Conservation (phyloP, 2,329 filamentous ascomycete species). For the Delphinella strobiligena region DNA sequence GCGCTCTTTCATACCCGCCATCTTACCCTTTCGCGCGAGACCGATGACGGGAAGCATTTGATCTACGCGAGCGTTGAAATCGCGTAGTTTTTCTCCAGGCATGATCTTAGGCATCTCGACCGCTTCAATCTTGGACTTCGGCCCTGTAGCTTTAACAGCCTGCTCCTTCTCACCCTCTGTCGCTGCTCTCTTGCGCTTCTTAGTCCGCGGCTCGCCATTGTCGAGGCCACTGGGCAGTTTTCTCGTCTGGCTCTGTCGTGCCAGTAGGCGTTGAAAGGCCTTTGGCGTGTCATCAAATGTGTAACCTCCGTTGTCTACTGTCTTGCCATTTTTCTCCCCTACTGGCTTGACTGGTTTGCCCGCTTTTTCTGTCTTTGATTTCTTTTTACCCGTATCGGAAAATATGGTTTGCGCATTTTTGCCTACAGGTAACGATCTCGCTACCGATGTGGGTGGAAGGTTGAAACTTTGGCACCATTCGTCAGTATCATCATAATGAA, state of each 20-base stretch:
- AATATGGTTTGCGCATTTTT: constrained; percentile 26
- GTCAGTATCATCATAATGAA: constrained; percentile 33
- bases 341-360: constrained; percentile 27
- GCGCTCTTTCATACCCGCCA: constrained; percentile 53
- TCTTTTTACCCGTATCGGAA: constrained; percentile 18
- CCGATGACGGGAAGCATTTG: constrained; percentile 67
- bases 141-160: constrained; percentile 11
- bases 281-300: constrained; percentile 70
- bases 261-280: constrained; percentile 78
- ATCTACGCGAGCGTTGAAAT: constrained; percentile 75
- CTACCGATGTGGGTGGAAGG: constrained; percentile 49
- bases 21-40: constrained; percentile 47
- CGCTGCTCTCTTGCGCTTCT: constrained; percentile 24
- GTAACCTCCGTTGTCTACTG: too few species aligned
- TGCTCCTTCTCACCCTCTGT: constrained; percentile 10
- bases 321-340: constrained; percentile 25
- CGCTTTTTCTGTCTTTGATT: constrained; percentile 15
- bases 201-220: constrained; percentile 48
- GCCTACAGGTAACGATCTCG: constrained; percentile 45
- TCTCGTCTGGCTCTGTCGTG: constrained; percentile 40
- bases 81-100: constrained; percentile 70
- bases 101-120: constrained; percentile 53
- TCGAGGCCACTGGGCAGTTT: constrained; percentile 54
- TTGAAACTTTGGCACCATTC: constrained; percentile 31
- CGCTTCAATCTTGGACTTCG: constrained; percentile 3